Conservation (phyloP, 2,329 filamentous ascomycete species). For the Fusarium abutilonis region DNA sequence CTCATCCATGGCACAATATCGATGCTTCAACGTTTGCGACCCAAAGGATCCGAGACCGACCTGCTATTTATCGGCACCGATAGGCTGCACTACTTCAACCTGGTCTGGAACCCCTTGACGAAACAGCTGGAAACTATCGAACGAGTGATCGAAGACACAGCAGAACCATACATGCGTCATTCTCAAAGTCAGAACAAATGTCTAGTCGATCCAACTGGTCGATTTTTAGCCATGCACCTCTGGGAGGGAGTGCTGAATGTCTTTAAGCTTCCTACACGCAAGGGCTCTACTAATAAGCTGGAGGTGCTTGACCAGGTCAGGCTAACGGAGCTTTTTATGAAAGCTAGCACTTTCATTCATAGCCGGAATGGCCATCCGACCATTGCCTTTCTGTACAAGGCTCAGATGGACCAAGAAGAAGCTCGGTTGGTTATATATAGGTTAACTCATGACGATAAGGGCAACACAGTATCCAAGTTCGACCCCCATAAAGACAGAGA, state of each 20-base stretch:
- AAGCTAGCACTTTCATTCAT: conserved; percentile 65
- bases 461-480: conserved; percentile 63
- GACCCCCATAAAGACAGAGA: conserved; percentile 65
- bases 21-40: conserved; percentile 82
- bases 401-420: conserved; percentile 61
- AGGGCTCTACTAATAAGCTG: conserved; percentile 56
- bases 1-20: conserved; percentile 86
- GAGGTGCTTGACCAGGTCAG: conserved; percentile 65
- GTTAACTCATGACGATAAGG: conserved; percentile 67
- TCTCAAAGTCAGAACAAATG: conserved; percentile 85
- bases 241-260: conserved; percentile 70
- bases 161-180: conserved; percentile 74
- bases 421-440: conserved; percentile 68
- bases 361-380: conserved; percentile 67
- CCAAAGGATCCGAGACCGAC: conserved; percentile 77
- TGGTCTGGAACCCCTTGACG: conserved; percentile 77
- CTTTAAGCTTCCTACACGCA: conserved; percentile 60
- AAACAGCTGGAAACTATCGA: conserved; percentile 62
- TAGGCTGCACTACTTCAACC: conserved; percentile 87
- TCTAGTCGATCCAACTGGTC: conserved; percentile 81
- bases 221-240: conserved; percentile 66
- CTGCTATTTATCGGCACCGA: conserved; percentile 94
- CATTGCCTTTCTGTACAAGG: conserved; percentile 68
- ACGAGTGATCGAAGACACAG: conserved; percentile 62
- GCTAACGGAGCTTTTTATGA: conserved; percentile 68